Base-by-base conservation (phyloP, 805 yeast genomes). In the Monosporozyma solicola region DNA sequence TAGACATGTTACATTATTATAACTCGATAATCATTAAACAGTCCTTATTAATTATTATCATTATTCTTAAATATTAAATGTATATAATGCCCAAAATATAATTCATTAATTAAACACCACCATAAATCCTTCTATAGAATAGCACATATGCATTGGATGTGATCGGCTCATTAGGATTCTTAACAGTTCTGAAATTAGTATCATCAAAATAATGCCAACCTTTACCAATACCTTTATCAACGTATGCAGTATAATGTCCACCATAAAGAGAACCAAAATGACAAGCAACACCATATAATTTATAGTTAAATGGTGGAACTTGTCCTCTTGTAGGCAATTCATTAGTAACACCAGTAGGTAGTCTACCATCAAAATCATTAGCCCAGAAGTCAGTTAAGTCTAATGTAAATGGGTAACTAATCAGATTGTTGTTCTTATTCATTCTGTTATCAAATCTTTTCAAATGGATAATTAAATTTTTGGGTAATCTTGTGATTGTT, bases 181-280 rank as follows among this genome's bases (percentile, higher is more conserved):
- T 78, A 44, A 78, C 74, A 51, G 73, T 77, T 29, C 79, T 72
- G n/a, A 85, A 83, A 52, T 76, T 78, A 0, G 87, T 77, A 66
- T 90, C 97, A 67, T 90, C 96, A 67, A 84, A 90, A 55, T 82
- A 80, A 61, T 87, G 82, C 96, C 96, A 90, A 1, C 83, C 85
- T 52, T 72, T 72, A 41, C 63, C 68, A 22, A 66, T 65, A 27
- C 82, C 82, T 61, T 87, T 87, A 63, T 81, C 72, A 4, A 87
- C 92, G 63, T 75, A 87, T 0, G 95, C 73, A 0, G 97, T 91
- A 68, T 91, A 91, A 68, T 91, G 97, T 0, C 97, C 97, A 8
- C 91, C 86, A 44, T 83, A 79, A 41, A 91, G 73, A 41, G 85
- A 82, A 11, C 97, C 97, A 56, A 72, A 82, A 67, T 91, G 97